Evolutionary conservation across 2,329 filamentous ascomycete genomes (phyloP).

Genomic region (Lasiodiplodia sp.): DNA sequence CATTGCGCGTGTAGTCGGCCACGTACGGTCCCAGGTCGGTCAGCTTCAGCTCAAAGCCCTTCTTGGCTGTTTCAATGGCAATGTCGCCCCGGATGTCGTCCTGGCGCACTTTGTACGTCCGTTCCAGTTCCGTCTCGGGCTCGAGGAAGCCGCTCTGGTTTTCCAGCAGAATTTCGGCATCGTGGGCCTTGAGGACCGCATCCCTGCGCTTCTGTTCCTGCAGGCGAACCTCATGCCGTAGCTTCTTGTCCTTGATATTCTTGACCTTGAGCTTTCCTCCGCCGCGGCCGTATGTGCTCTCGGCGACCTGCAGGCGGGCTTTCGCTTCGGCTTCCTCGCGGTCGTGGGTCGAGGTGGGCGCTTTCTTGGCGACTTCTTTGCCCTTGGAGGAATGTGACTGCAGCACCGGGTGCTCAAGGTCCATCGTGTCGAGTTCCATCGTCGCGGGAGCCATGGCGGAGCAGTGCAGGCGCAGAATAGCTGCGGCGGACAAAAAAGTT

Average conservation of each 20-base stretch:
- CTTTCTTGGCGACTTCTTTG: constrained; percentile 19
- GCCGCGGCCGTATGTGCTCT: constrained; percentile 84
- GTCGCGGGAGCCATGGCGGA: constrained; percentile 19
- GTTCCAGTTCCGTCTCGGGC: constrained; percentile 84
- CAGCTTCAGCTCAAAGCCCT: constrained; percentile 88
- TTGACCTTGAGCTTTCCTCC: constrained; percentile 72
- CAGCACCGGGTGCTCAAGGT: not conserved
- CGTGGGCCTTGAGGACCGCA: constrained; percentile 84
- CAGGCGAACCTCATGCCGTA: constrained; percentile 78
- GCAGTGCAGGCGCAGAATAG: not conserved
- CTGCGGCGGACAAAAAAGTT: constrained; percentile 22
- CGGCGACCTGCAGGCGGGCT: constrained; percentile 43
- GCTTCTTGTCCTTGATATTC: constrained; percentile 85
- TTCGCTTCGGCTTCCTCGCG: constrained; percentile 38
- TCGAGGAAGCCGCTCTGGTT: constrained; percentile 86
- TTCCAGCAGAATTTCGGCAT: constrained; percentile 93
- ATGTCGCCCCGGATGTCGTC: constrained; percentile 80
- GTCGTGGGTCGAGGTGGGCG: constrained; percentile 25
- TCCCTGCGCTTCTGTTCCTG: constrained; percentile 85
- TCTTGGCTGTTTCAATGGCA: constrained; percentile 84
- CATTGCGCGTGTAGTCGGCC: constrained; percentile 89
- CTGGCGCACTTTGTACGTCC: constrained; percentile 91
- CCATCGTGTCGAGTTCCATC: not conserved
- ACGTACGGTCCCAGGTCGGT: constrained; percentile 81
- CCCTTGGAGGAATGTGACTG: not conserved